phyloP scores from a whole-genome alignment of 2,329 filamentous ascomycete genomes.

The Penicillium aurantiogriseum region DNA sequence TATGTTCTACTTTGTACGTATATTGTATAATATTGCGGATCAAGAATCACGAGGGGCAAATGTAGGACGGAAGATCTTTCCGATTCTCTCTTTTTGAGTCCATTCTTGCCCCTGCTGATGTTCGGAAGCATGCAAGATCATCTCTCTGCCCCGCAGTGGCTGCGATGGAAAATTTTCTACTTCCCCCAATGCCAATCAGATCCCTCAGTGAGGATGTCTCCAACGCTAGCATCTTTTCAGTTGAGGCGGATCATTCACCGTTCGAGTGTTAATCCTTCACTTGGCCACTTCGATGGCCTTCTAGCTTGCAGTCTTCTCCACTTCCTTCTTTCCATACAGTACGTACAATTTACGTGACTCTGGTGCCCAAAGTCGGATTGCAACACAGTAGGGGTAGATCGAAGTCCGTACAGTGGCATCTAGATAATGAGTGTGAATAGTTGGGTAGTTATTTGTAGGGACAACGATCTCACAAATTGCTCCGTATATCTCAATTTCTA shows the following conservation, averaged over 20 bases:
- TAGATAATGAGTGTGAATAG: not conserved
- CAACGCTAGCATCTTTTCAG: slow-evolving; percentile 16
- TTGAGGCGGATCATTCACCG: not conserved
- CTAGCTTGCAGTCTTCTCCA: not conserved
- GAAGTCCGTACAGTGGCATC: not conserved
- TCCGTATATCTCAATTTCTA: no score
- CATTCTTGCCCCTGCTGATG: slow-evolving; percentile 4
- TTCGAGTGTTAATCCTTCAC: not conserved
- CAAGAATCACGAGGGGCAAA: not conserved
- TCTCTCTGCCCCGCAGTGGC: slow-evolving; percentile 26
- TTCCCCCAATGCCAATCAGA: slow-evolving; percentile 13
- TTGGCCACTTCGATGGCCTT: slow-evolving; percentile 10
- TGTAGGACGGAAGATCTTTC: slow-evolving; percentile 6
- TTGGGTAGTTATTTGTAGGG: not conserved
- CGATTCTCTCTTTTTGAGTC: slow-evolving; percentile 5
- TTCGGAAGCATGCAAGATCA: slow-evolving; percentile 23
- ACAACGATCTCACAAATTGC: not conserved
- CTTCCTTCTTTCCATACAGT: not conserved
- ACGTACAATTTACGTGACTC: not conserved
- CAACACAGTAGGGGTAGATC: not conserved
- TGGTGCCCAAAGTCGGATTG: not conserved
- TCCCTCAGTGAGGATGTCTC: not conserved
- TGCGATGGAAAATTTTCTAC: slow-evolving; percentile 15
- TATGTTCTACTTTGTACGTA: not conserved
- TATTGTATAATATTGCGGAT: not conserved